These are phyloP conservation scores for Kodamaea arcana DNA, from an alignment of 1,139 yeast genomes.

Conservation along the genomic window DNA sequence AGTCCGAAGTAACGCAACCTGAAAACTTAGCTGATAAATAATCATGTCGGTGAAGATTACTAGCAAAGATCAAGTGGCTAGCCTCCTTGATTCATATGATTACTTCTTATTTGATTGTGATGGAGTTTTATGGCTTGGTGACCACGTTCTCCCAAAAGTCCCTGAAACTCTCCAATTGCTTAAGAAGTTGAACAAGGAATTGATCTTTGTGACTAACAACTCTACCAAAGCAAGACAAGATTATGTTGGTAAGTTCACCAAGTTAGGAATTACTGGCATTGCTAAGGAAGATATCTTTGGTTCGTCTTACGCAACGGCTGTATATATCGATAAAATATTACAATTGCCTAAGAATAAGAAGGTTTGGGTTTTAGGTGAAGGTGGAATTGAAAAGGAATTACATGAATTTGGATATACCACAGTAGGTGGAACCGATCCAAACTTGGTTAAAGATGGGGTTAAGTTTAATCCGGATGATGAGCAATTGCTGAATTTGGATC, in stretches of 20 bases:
- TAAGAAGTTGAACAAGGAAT: conserved; percentile 46
- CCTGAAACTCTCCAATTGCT: conserved; percentile 36
- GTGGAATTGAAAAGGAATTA: conserved; percentile 42
- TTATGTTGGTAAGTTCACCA: conserved; percentile 70
- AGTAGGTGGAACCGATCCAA: conserved; percentile 40
- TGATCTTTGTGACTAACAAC: conserved; percentile 90
- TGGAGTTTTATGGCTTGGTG: conserved; percentile 49
- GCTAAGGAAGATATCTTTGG: conserved; percentile 79
- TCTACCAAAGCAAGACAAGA: conserved; percentile 83
- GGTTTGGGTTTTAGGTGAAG: conserved; percentile 47
- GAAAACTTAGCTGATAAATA: neutral
- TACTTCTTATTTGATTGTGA: conserved; percentile 46
- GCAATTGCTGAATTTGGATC: conserved; percentile 49
- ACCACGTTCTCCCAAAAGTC: conserved; percentile 40
- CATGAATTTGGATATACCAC: conserved; percentile 40
- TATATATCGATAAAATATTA: conserved; percentile 74
- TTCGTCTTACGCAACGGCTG: conserved; percentile 87
- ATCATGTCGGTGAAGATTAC: conserved; percentile 20
- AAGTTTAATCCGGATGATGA: conserved; percentile 33
- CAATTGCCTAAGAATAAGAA: conserved; percentile 63
- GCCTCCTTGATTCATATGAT: conserved; percentile 30
- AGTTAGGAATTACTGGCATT: conserved; percentile 64
- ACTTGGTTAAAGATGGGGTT: conserved; percentile 26
- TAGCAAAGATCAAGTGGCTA: conserved; percentile 18
- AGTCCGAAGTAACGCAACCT: neutral